Percentiles rank a stretch among this genome's conserved stretches.
phyloP scores from a whole-genome alignment of 1,284 basidiomycete species.

The Lentinus polychrous region DNA sequence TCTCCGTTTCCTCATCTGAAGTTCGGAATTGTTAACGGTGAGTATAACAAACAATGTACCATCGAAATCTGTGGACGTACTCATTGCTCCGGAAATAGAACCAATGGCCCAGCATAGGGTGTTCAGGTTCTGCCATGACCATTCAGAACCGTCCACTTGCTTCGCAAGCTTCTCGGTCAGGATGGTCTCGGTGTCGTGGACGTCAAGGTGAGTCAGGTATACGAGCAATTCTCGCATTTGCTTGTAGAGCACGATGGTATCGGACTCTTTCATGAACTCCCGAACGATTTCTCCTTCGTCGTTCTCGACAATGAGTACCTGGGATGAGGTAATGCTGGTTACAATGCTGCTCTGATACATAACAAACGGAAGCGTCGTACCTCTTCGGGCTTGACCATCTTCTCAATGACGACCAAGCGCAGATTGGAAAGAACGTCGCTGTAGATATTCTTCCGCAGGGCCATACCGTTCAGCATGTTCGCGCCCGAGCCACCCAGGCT shows the following conservation, averaged over 20 bases:
- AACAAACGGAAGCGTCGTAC: constrained; percentile 35
- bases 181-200: constrained; percentile 93
- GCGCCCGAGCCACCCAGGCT: constrained; percentile 71
- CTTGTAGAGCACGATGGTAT: constrained; percentile 99
- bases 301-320: constrained; percentile 98
- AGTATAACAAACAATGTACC: constrained; percentile 4
- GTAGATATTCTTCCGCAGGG: constrained; percentile 90
- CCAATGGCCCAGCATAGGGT: constrained; percentile 99
- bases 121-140: constrained; percentile 99
- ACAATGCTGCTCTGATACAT: constrained; percentile 1
- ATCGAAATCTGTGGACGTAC: constrained; percentile 40
- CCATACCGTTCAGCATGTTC: constrained; percentile 69
- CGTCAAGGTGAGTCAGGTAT: constrained; percentile 97
- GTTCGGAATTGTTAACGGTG: background rate
- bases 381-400: constrained; percentile 99
- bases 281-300: constrained; percentile 99
- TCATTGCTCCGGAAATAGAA: constrained; percentile 99
- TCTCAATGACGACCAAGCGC: constrained; percentile 94
- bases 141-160: constrained; percentile 96
- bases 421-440: constrained; percentile 93
- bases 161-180: constrained; percentile 95
- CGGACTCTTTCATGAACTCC: constrained; percentile 99
- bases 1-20: constrained; percentile 95
- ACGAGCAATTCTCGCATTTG: constrained; percentile 97
- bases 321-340: background rate